These are phyloP conservation scores for Blastocystis sp. DNA, from an alignment of 352 stramenopile species.

Conservation along the genomic window DNA sequence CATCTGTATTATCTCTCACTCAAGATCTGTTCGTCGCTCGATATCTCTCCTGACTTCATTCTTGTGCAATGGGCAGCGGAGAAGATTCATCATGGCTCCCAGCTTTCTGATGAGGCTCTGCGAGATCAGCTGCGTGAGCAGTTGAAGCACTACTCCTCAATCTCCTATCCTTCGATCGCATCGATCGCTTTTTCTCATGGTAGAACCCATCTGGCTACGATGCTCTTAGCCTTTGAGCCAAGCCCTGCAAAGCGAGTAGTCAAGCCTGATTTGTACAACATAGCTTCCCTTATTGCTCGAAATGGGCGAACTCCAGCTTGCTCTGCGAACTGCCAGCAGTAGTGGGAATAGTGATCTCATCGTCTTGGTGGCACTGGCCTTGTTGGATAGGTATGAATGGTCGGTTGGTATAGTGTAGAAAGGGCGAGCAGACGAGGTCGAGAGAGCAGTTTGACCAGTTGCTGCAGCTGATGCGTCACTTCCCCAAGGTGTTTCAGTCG, in stretches of 20 bases:
- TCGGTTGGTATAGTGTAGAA: not conserved
- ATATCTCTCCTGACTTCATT: not conserved
- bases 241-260: not conserved
- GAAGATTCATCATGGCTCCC: not conserved
- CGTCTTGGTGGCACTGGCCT: not conserved
- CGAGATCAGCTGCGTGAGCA: constrained; percentile 48
- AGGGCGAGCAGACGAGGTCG: too few species aligned
- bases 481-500: constrained; percentile 28
- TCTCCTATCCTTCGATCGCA: constrained; percentile 17
- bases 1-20: constrained; percentile 56
- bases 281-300: constrained; percentile 7
- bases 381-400: not conserved
- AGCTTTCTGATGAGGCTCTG: not conserved
- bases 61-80: not conserved
- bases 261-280: not conserved
- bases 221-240: constrained; percentile 37
- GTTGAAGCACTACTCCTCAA: not conserved
- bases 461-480: not conserved
- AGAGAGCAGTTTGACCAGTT: not conserved
- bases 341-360: constrained; percentile 38
- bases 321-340: constrained; percentile 1
- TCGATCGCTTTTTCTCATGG: not conserved
- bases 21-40: constrained; percentile 61
- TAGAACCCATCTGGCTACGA: not conserved
- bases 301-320: constrained; percentile 36